A percentile compares a stretch with the other conserved stretches of the same genome.
Evolutionary conservation across 805 yeast species (phyloP).

Genomic region (Ogataea henricii): DNA sequence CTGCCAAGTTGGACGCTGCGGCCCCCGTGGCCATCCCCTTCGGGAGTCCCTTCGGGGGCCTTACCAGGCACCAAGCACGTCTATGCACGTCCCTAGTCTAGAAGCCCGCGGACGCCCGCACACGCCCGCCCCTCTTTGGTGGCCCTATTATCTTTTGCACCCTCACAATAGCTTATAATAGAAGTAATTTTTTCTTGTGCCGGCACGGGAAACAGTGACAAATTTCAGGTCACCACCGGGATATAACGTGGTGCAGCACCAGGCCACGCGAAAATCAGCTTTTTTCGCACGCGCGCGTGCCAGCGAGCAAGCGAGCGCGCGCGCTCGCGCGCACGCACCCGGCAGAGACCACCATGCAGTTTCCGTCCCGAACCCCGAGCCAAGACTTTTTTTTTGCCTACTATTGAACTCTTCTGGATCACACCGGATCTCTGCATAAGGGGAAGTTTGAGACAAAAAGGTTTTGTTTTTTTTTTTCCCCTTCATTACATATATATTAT

Average conservation of each 20-base stretch:
- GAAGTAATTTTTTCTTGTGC: background rate
- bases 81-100: background rate
- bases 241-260: too few species aligned
- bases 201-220: background rate
- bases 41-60: background rate
- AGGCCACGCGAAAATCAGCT: too few species aligned
- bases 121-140: background rate
- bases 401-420: background rate
- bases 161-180: background rate
- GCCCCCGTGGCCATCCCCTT: background rate
- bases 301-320: background rate
- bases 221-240: background rate
- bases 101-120: background rate
- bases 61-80: background rate
- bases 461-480: slow-evolving; percentile 1
- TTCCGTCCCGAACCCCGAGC: background rate
- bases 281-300: background rate
- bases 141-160: background rate
- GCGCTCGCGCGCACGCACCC: background rate
- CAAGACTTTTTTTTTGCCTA: background rate
- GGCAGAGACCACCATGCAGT: too few species aligned
- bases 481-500: background rate
- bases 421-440: slow-evolving; percentile 1
- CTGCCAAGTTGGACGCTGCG: too few species aligned
- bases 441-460: slow-evolving; percentile 5